Percentiles rank a stretch among this genome's conserved stretches.
Conservation (phyloP, 306 rosid genomes). For the Carpinus viminea region DNA sequence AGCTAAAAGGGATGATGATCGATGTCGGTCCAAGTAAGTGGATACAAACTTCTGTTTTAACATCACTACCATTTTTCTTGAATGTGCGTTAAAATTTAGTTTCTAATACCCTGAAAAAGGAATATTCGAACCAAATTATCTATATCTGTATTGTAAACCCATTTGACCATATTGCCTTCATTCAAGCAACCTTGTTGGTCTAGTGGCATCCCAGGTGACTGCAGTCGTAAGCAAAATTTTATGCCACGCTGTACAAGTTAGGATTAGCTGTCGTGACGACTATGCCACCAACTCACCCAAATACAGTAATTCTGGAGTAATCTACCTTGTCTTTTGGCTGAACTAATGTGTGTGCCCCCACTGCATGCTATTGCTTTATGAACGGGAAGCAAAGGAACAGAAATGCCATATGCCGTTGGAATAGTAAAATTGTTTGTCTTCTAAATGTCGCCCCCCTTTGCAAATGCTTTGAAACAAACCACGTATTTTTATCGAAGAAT, state of each 20-base stretch:
- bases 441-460: not conserved
- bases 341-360: not conserved
- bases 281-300: not conserved
- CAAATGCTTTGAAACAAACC: not conserved
- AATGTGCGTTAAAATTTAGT: not conserved
- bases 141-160: not conserved
- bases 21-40: conserved; percentile 95
- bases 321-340: not conserved
- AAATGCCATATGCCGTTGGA: not conserved
- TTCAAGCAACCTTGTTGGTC: not conserved
- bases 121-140: not conserved
- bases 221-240: not conserved
- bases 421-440: not conserved
- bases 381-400: not conserved
- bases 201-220: not conserved
- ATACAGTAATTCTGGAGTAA: not conserved
- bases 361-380: not conserved
- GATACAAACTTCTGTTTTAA: conserved; percentile 8
- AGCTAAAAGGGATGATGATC: conserved; percentile 91
- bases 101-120: not conserved
- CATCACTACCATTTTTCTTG: conserved; percentile 1
- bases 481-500: too few species aligned
- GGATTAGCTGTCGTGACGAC: not conserved
- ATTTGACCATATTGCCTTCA: not conserved
- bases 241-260: not conserved